Base-by-base conservation (phyloP, 2,329 filamentous ascomycete genomes). In the Trichoderma pleuroti region DNA sequence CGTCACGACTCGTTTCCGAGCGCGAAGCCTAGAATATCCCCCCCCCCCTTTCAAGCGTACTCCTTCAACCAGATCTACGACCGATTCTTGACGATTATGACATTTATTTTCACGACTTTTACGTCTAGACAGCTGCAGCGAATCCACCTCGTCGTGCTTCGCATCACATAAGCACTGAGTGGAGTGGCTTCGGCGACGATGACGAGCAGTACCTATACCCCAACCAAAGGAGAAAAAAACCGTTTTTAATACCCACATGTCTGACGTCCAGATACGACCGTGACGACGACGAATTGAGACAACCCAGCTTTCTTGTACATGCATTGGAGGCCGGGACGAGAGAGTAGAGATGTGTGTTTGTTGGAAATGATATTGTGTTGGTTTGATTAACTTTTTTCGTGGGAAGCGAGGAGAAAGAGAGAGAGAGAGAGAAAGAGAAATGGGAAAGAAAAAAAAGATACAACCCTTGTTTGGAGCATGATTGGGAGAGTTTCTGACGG, bases 51-150 rank as follows among this genome's bases (percentile, higher is more conserved):
- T 76, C 73, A 73, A 72, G 73, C 77, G 77, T 79, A 77, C 74
- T 74, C 71, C 76, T 74, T 70, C 71, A 74, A 76, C 76, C 78
- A 79, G 75, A 76, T 76, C 76, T 76, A 79, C 75, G 77, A 80
- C 76, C 76, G 79, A 75, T 79, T 78, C 78, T 80, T 83, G 81
- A 83, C 80, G 81, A 83, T 81, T 79, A 82, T 80, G 81, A 82
- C 80, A 80, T 79, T 82, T 82, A 72, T 70, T 82, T 80, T 83
- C 78, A 83, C 79, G 81, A 83, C 79, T 63, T 67, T 82, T 79
- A 83, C 79, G 81, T 83, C 81, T 82, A 83, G 81, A 83, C 81
- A 82, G 80, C 79, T 78, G 79, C 76, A 78, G 77, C 76, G 75
- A 76, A 79, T 76, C 76, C 73, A 77, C 73, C 74, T 76, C 73